phyloP scores from a whole-genome alignment of 768 basidiomycete species.

The Filobasidium floriforme region DNA sequence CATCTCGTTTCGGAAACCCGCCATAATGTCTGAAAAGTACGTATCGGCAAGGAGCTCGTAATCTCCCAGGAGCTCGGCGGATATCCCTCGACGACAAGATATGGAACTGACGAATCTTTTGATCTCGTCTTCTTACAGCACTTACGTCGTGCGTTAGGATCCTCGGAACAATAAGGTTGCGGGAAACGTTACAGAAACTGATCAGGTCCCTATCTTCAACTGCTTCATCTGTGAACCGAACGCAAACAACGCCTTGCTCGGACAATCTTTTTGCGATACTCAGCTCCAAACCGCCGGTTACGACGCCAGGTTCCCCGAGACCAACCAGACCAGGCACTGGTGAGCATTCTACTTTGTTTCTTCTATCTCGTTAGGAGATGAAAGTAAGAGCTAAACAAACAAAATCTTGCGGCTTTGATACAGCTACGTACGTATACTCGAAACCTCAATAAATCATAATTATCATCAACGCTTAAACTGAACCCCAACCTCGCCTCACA shows the following conservation, averaged over 20 bases:
- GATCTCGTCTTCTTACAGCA: constrained; percentile 22
- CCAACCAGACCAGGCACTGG: constrained; percentile 95
- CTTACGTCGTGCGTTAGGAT: constrained; percentile 35
- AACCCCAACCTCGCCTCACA: not conserved
- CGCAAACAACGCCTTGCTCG: too few relatives aligned
- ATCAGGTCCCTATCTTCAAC: too few relatives aligned
- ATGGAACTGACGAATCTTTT: not conserved
- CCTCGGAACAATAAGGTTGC: not conserved
- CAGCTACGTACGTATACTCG: not conserved
- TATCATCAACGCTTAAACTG: not conserved
- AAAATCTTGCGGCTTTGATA: not conserved
- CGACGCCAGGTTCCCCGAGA: constrained; percentile 53
- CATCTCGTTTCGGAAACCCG: not conserved
- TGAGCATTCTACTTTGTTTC: constrained; percentile 42
- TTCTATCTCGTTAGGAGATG: too few relatives aligned
- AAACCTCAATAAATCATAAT: not conserved
- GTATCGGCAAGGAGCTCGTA: not conserved
- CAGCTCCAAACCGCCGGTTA: constrained; percentile 87
- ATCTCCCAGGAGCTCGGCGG: not conserved
- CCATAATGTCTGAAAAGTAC: constrained; percentile 22
- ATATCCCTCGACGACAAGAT: not conserved
- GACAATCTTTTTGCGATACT: constrained; percentile 8
- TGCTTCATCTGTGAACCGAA: too few relatives aligned
- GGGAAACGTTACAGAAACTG: too few relatives aligned
- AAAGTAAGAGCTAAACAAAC: too few relatives aligned